Evolutionary conservation across 352 stramenopile species (phyloP), one percentile per base, ranked within the genome.

Genomic region (Globisporangium barbulae): DNA sequence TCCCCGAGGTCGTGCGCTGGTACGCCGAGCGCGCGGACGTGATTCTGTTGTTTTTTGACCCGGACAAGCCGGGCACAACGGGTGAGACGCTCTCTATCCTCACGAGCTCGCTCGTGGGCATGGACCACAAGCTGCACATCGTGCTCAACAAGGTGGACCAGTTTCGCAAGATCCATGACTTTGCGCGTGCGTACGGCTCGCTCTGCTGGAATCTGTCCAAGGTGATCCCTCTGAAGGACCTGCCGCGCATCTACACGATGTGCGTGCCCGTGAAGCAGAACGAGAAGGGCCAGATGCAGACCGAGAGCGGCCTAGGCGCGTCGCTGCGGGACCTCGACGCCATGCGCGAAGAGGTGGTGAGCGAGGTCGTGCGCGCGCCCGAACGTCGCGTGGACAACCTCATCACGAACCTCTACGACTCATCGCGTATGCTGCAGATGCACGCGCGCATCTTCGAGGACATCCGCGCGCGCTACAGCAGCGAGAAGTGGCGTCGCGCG

Each of bases 51-150:
- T 99, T 99, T 75, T 99, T 99, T 71, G 98, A 99, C 83, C 98
- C 98, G 4, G 98, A 99, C 72, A 99, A 99, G 73, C 94, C 94
- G 0, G 98, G 98, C 19, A 99, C 98, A 9, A 99, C 98, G 0
- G 98, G 98, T 21, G 98, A 99, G 78, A 99, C 98, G 64, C 88
- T 99, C 25, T 98, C 89, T 37, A 97, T 99, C 49, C 77, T 99
- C 35, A 97, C 98, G 41, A 98, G 98, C 65, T 98, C 94, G 47
- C 83, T 99, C 42, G 82, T 95, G 17, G 77, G 98, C 19, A 98
- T 99, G 96, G 98, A 99, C 85, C 97, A 99, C 73, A 99, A 99
- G 79, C 81, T 99, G 39, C 93, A 99, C 75, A 99, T 99, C 69
- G 96, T 99, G 53, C 84, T 99, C 33, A 99, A 99, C 84, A 99